phyloP scores from a whole-genome alignment of 2,329 filamentous ascomycete species.

The Ramularia endophylla region DNA sequence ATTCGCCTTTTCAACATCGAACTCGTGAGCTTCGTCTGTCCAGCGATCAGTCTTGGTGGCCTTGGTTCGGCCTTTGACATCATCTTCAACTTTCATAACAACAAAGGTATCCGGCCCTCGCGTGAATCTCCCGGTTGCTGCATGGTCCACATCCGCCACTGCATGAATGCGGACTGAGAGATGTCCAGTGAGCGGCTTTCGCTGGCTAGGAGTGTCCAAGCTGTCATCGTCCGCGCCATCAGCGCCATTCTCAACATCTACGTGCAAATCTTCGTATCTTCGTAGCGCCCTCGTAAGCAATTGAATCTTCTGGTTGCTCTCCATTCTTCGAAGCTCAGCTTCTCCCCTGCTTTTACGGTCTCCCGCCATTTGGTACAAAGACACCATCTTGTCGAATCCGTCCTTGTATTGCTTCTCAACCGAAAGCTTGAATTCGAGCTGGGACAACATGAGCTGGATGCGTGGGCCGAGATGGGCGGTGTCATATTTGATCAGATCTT shows the following conservation, averaged over 20 bases:
- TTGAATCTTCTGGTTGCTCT: conserved; percentile 97
- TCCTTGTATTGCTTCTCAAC: conserved; percentile 99
- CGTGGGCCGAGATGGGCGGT: conserved; percentile 91
- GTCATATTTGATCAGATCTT: conserved; percentile 98
- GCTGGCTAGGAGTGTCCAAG: conserved; percentile 87
- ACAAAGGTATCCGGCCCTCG: conserved; percentile 93
- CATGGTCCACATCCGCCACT: conserved; percentile 93
- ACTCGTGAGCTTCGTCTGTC: conserved; percentile 84
- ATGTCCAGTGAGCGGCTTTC: conserved; percentile 91
- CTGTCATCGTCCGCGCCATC: conserved; percentile 74
- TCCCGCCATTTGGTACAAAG: conserved; percentile 93
- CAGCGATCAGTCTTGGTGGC: conserved; percentile 81
- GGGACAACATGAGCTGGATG: conserved; percentile 98
- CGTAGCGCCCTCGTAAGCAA: conserved; percentile 92
- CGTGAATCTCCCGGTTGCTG: conserved; percentile 72
- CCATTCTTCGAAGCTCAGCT: conserved; percentile 79
- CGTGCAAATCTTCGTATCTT: conserved; percentile 93
- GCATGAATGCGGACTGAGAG: conserved; percentile 79
- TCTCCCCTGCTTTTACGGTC: conserved; percentile 94
- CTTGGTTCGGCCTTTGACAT: conserved; percentile 80
- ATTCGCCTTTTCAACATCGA: conserved; percentile 97
- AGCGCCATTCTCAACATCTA: conserved; percentile 58
- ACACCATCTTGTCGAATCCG: conserved; percentile 98
- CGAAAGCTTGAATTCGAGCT: conserved; percentile 97
- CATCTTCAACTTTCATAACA: conserved; percentile 93